phyloP scores from a whole-genome alignment of 352 stramenopile species.

The Globisporangium spiculum region DNA sequence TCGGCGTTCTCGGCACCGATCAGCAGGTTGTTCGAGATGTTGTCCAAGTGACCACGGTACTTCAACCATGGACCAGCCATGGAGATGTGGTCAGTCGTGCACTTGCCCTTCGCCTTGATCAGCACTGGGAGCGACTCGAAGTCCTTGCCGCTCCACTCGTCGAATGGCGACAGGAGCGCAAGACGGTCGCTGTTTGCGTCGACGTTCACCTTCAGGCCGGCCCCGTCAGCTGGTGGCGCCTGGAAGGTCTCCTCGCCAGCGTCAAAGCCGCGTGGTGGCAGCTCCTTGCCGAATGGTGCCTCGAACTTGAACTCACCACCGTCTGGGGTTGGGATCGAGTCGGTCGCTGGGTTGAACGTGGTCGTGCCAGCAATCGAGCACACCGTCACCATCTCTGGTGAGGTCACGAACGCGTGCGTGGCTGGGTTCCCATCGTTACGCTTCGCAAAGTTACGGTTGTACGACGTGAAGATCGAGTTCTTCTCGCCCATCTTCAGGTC shows the following conservation, averaged over 20 bases:
- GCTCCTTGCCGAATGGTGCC: conserved; percentile 89
- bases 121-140: conserved; percentile 85
- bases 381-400: conserved; percentile 90
- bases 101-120: conserved; percentile 95
- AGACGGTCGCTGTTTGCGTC: conserved; percentile 85
- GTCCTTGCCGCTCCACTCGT: conserved; percentile 89
- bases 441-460: conserved; percentile 96
- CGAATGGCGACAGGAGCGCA: conserved; percentile 85
- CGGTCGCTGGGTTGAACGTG: conserved; percentile 90
- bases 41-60: conserved; percentile 93
- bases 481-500: conserved; percentile 85
- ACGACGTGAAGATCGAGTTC: conserved; percentile 95
- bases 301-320: conserved; percentile 91
- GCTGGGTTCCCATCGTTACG: conserved; percentile 92
- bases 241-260: conserved; percentile 92
- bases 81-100: conserved; percentile 94
- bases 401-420: conserved; percentile 93
- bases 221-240: conserved; percentile 62
- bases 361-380: conserved; percentile 86
- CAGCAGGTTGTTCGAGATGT: conserved; percentile 95
- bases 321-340: conserved; percentile 83
- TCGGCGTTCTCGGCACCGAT: conserved; percentile 93
- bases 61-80: conserved; percentile 93
- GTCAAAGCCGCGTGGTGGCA: conserved; percentile 89
- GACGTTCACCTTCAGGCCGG: conserved; percentile 76